phyloP scores from a whole-genome alignment of 345 rosid species.

The Linum lewisii region DNA sequence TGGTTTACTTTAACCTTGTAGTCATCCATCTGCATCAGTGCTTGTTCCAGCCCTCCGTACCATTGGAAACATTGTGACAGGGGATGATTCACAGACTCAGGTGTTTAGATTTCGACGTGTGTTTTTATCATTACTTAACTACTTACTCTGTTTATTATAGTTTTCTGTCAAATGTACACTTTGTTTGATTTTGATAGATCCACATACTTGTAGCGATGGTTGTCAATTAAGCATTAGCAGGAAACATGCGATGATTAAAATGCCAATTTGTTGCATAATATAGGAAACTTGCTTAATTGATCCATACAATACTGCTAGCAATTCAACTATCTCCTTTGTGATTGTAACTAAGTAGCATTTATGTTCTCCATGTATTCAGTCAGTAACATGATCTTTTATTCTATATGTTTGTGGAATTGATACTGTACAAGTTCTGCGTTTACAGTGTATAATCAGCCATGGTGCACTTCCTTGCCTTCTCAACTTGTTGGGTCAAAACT shows the following conservation, averaged over 20 bases:
- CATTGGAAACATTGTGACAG: slow-evolving; percentile 25
- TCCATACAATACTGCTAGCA: too few species aligned
- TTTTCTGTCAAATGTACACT: too few species aligned
- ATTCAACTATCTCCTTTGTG: too few species aligned
- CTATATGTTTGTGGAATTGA: background rate
- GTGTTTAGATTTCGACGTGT: slow-evolving; percentile 2
- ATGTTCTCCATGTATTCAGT: background rate
- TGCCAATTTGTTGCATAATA: too few species aligned
- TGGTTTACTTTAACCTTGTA: slow-evolving; percentile 6
- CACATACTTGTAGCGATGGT: too few species aligned
- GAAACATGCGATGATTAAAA: too few species aligned
- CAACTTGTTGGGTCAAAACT: slow-evolving; percentile 14
- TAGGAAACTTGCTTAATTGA: too few species aligned
- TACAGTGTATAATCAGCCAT: slow-evolving; percentile 20
- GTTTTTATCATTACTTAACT: too few species aligned
- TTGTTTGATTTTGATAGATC: too few species aligned
- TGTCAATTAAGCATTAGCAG: too few species aligned
- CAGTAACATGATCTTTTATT: background rate
- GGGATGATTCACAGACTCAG: slow-evolving; percentile 28
- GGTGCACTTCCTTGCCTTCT: slow-evolving; percentile 19
- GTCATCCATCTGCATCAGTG: slow-evolving; percentile 23
- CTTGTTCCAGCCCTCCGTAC: slow-evolving; percentile 22
- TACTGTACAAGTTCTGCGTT: background rate
- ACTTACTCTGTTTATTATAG: too few species aligned
- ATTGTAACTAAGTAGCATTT: background rate